These are phyloP conservation scores for Kockiozyma suomiensis DNA, from an alignment of 805 yeast genomes.

Conservation along the genomic window DNA sequence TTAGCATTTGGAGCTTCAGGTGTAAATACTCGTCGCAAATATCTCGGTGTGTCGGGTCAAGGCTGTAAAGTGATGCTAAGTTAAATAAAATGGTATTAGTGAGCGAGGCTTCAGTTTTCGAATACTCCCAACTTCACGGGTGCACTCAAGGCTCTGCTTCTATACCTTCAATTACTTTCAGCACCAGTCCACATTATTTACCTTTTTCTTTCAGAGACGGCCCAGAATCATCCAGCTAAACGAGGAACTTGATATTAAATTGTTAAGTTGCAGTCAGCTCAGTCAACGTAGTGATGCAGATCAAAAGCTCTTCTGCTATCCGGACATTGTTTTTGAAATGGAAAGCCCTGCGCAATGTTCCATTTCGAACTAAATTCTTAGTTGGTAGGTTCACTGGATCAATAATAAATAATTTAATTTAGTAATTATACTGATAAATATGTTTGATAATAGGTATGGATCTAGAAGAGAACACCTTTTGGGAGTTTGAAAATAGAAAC, in stretches of 20 bases:
- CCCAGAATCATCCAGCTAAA: too few relatives aligned
- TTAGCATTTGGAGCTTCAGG: too few relatives aligned
- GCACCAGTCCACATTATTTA: too few relatives aligned
- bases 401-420: background rate
- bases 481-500: slow-evolving; percentile 71
- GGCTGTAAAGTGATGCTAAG: too few relatives aligned
- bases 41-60: too few relatives aligned
- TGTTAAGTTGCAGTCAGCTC: too few relatives aligned
- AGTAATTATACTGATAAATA: background rate
- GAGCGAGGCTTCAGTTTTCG: background rate
- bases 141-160: too few relatives aligned
- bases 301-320: slow-evolving; percentile 6
- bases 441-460: slow-evolving; percentile 56
- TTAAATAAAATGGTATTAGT: too few relatives aligned
- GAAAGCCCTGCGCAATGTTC: slow-evolving; percentile 63
- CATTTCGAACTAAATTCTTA: slow-evolving; percentile 70
- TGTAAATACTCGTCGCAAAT: too few relatives aligned
- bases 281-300: slow-evolving; percentile 7
- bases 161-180: too few relatives aligned
- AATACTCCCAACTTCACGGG: background rate
- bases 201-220: too few relatives aligned
- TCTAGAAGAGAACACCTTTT: slow-evolving; percentile 79
- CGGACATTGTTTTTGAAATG: slow-evolving; percentile 50
- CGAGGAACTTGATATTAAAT: too few relatives aligned
- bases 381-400: slow-evolving; percentile 42